phyloP scores from a whole-genome alignment of 1,139 yeast species.

The Fermentozyma sake region DNA sequence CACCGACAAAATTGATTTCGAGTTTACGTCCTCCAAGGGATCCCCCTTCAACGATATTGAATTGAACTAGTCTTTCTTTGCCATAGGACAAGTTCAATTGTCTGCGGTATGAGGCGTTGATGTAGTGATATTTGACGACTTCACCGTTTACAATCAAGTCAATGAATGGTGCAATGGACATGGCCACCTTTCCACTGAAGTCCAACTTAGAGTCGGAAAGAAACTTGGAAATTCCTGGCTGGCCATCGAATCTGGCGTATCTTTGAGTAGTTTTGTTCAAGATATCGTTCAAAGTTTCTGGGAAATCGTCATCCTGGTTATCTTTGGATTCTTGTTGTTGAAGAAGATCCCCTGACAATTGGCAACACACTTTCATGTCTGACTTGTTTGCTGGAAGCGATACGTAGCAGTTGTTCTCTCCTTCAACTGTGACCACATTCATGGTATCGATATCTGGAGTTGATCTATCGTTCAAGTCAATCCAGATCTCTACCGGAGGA shows the following conservation, averaged over 20 bases:
- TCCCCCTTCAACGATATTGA: slow-evolving; percentile 54
- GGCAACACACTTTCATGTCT: slow-evolving; percentile 46
- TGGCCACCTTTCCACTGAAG: slow-evolving; percentile 32
- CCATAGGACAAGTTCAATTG: slow-evolving; percentile 39
- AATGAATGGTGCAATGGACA: slow-evolving; percentile 35
- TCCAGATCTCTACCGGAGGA: slow-evolving; percentile 56
- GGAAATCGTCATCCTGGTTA: slow-evolving; percentile 1
- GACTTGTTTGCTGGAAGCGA: slow-evolving; percentile 35
- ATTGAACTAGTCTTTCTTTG: slow-evolving; percentile 33
- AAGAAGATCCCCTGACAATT: slow-evolving; percentile 31
- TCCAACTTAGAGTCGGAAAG: slow-evolving; percentile 34
- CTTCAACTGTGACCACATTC: slow-evolving; percentile 43
- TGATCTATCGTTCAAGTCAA: slow-evolving; percentile 36
- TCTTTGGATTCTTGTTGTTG: slow-evolving; percentile 5
- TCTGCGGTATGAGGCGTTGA: slow-evolving; percentile 37
- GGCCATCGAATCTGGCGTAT: slow-evolving; percentile 28
- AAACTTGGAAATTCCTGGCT: slow-evolving; percentile 46
- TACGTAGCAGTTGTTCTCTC: slow-evolving; percentile 38
- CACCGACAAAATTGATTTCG: slow-evolving; percentile 47
- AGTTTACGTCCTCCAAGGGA: slow-evolving; percentile 47
- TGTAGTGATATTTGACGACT: slow-evolving; percentile 38
- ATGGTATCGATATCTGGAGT: slow-evolving; percentile 39
- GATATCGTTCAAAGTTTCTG: slow-evolving; percentile 11
- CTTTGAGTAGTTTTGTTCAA: slow-evolving; percentile 28
- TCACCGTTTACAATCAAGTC: slow-evolving; percentile 33